Base-by-base conservation (phyloP, 345 rosid genomes). In the Conringia planisiliqua region DNA sequence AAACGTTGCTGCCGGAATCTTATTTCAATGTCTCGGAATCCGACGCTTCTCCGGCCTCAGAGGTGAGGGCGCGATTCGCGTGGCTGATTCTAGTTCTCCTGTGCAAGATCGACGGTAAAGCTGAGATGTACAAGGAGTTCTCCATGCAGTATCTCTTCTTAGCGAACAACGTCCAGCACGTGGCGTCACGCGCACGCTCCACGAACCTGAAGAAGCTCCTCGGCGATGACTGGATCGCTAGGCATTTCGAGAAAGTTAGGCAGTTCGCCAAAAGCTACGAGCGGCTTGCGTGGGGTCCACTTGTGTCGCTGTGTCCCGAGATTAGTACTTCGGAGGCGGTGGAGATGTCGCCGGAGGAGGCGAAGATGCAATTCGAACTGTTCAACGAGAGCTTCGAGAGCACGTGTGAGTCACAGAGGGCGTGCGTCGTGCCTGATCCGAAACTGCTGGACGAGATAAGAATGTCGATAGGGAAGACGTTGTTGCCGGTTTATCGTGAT, bases 101-200 rank as follows among this genome's bases (percentile, higher is more conserved):
- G 2, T 88, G 92, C 75, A 89, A 83, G 55, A 85, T 91, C 55
- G 96, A 89, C 81, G 67, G 68, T 16, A 91, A 86, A 79, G 82
- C 91, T 2, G 76, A 88, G 63, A 82, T 61, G 20, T 89, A 86
- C 82, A 88, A 85, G 26, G 85, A 84, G 58, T 77, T 74, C 20
- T 76, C 91, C 2, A 8, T 78, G 22, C 78, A 84, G 10, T 88
- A 88, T 68, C 85, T 91, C 71, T 91, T 86, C 86, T 69, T 91
- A 20, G 88, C 91, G 10, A 91, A 88, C 84, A 91, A 55, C 75
- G 80, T 88, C 51, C 93, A 86, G 18, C 83, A 86, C 79, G 82
- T 88, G 9, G 70, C 81, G 26, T 67, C 82, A 2, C 78, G 42
- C 36, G 91, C 78, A 66, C 83, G 83, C 7, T 71, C 87, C 14